Conservation (phyloP, 2,329 filamentous ascomycete species). For the Talaromyces sp. region DNA sequence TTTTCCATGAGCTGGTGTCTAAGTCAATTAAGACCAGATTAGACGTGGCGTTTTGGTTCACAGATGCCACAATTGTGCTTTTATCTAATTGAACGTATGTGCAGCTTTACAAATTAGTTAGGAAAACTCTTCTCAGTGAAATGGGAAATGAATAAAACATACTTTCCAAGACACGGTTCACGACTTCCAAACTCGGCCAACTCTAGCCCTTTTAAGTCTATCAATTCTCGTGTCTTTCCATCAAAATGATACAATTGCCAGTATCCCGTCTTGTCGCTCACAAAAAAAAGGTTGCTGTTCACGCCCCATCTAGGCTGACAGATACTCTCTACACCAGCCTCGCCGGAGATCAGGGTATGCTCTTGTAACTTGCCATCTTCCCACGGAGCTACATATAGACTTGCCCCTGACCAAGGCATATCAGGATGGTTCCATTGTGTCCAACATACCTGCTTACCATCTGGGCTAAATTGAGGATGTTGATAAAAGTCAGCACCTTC, state of each 20-base stretch:
- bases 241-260: slow-evolving; percentile 42
- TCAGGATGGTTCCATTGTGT: slow-evolving; percentile 53
- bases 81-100: slow-evolving; percentile 3
- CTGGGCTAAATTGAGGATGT: slow-evolving; percentile 45
- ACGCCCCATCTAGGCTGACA: slow-evolving; percentile 49
- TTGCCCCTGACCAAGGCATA: slow-evolving; percentile 47
- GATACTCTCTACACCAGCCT: slow-evolving; percentile 36
- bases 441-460: slow-evolving; percentile 47
- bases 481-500: slow-evolving; percentile 50
- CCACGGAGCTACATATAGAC: slow-evolving; percentile 44
- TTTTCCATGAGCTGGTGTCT: slow-evolving; percentile 4
- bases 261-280: slow-evolving; percentile 43
- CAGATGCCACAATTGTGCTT: slow-evolving; percentile 3
- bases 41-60: slow-evolving; percentile 2
- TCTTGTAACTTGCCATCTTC: slow-evolving; percentile 27
- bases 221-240: slow-evolving; percentile 17
- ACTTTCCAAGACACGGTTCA: slow-evolving; percentile 27
- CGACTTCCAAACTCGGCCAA: slow-evolving; percentile 29
- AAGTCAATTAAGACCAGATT: slow-evolving; percentile 2
- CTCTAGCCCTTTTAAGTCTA: slow-evolving; percentile 37
- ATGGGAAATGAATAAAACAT: background rate
- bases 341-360: slow-evolving; percentile 37
- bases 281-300: slow-evolving; percentile 47
- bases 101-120: background rate
- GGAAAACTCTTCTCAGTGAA: background rate